Evolutionary conservation across 2,329 filamentous ascomycete genomes (phyloP).

Genomic region (Botrytis deweyae): DNA sequence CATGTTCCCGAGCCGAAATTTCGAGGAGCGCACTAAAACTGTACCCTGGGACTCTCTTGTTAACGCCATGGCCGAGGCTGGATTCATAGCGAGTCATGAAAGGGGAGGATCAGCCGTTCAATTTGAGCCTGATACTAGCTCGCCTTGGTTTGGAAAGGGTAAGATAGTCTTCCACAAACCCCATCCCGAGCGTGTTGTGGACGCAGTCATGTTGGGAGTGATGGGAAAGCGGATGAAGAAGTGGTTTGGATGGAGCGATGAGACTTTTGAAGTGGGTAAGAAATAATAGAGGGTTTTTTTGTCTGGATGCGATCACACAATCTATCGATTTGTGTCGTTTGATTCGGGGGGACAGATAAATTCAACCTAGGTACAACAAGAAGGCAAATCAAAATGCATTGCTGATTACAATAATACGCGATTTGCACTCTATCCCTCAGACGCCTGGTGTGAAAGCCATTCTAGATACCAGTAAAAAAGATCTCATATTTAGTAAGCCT

Average conservation of each 20-base stretch:
- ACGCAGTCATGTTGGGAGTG: slow-evolving; percentile 8
- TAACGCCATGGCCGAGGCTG: neutral
- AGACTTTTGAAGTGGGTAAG: neutral
- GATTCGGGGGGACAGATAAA: rapidly evolving
- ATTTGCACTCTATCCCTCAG: neutral
- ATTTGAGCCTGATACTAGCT: slow-evolving; percentile 10
- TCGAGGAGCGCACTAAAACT: neutral
- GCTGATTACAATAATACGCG: neutral
- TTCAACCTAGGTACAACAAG: neutral
- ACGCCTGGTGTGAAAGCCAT: neutral
- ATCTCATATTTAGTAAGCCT: neutral
- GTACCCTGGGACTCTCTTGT: neutral
- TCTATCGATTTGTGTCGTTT: neutral
- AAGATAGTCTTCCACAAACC: slow-evolving; percentile 25
- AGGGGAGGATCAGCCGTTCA: neutral
- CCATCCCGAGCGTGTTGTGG: slow-evolving; percentile 20
- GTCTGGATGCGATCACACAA: neutral
- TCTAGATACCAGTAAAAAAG: neutral
- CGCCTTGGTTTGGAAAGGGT: slow-evolving; percentile 19
- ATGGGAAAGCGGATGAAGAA: slow-evolving; percentile 24
- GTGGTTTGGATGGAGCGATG: slow-evolving; percentile 25
- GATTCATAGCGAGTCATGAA: neutral
- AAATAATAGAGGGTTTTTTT: neutral
- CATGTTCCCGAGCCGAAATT: neutral
- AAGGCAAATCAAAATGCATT: neutral